Evolutionary conservation across 2,329 filamentous ascomycete species (phyloP).

Genomic region (Cryphonectria radicalis): DNA sequence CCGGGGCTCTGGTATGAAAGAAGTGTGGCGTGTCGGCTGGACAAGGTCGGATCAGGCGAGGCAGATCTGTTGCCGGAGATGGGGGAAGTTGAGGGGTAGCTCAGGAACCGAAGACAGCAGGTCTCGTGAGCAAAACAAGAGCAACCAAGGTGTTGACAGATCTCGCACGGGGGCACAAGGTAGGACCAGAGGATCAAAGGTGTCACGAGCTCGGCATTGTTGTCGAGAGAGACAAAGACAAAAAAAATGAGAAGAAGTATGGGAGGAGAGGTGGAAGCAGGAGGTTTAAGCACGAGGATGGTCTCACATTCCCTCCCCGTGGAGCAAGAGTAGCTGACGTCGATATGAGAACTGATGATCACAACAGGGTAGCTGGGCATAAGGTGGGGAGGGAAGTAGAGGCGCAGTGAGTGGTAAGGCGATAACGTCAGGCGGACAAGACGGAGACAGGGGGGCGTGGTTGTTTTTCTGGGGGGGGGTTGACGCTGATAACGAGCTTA

Average conservation of each 20-base stretch:
- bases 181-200: background rate
- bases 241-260: background rate
- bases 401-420: background rate
- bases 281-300: conserved; percentile 3
- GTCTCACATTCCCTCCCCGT: background rate
- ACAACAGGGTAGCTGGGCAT: conserved; percentile 1
- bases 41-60: background rate
- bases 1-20: conserved; percentile 12
- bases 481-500: background rate
- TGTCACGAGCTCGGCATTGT: conserved; percentile 10
- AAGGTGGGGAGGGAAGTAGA: background rate
- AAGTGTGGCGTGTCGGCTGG: conserved; percentile 7
- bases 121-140: conserved; percentile 8
- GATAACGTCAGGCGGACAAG: conserved; percentile 6
- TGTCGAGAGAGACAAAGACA: conserved; percentile 9
- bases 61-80: background rate
- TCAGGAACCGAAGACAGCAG: background rate
- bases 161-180: conserved; percentile 19
- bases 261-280: background rate
- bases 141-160: background rate
- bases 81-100: background rate
- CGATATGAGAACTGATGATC: conserved; percentile 8
- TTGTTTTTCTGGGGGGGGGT: too few species aligned
- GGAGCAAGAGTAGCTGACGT: conserved; percentile 5
- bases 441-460: background rate